phyloP scores from a whole-genome alignment of 1,139 yeast species.

The Saccharomyces pastorianus region DNA sequence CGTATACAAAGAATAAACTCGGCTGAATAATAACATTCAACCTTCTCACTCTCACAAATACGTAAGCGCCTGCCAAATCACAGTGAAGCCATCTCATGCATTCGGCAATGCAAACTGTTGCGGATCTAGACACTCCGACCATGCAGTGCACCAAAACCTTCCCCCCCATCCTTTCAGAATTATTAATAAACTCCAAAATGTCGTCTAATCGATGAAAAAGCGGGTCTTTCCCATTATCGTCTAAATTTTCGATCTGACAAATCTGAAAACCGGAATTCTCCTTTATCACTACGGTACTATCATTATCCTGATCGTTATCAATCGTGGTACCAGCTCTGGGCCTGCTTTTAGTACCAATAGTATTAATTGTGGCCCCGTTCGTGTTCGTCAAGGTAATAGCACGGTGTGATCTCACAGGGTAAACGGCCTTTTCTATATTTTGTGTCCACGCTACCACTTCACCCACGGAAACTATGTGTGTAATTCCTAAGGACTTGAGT shows the following conservation, averaged over 20 bases:
- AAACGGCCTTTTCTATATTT: conserved; percentile 14
- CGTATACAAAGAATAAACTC: conserved; percentile 77
- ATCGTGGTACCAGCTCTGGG: conserved; percentile 3
- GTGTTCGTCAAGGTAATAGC: neutral
- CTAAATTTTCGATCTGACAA: conserved; percentile 35
- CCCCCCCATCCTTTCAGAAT: conserved; percentile 33
- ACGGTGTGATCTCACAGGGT: neutral
- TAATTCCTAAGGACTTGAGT: conserved; percentile 58
- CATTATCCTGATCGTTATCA: neutral
- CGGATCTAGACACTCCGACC: conserved; percentile 87
- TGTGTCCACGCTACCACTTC: conserved; percentile 58
- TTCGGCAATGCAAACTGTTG: conserved; percentile 84
- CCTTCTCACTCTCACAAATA: conserved; percentile 74
- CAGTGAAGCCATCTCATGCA: conserved; percentile 67
- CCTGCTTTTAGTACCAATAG: conserved; percentile 10
- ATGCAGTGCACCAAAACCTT: conserved; percentile 77
- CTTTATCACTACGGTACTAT: conserved; percentile 14
- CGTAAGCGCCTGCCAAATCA: conserved; percentile 66
- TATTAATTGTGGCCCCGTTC: neutral
- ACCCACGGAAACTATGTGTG: conserved; percentile 78
- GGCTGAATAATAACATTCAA: conserved; percentile 89
- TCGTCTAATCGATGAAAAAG: conserved; percentile 37
- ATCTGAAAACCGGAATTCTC: conserved; percentile 31
- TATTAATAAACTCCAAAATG: conserved; percentile 39
- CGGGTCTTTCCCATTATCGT: conserved; percentile 48